Evolutionary conservation across 768 basidiomycete genomes (phyloP), one percentile per base, ranked within the genome.

Genomic region (Kwoniella bestiolae): DNA sequence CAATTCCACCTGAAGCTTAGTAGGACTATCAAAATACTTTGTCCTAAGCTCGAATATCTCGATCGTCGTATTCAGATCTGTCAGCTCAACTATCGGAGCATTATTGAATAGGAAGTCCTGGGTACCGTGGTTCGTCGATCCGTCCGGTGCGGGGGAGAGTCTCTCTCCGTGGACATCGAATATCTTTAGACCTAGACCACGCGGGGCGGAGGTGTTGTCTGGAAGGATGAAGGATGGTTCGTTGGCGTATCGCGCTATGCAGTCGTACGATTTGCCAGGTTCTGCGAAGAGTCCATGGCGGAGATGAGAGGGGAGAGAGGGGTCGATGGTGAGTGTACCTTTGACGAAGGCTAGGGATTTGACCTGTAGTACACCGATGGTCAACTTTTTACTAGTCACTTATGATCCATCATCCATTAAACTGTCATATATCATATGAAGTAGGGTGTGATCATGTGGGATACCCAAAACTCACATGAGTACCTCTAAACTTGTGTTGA

Each of bases 71-170:
- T 71, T 63, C 26, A 71, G 21, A 63, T 70, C 69, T 4, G 65
- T 66, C 18, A 70, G 41, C 52, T 71, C 70, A 2, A 71, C 63
- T 25, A 68, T 65, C 2, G 70, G 70, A 14, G 70, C 70, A 55
- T 71, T 71, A 53, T 71, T 71, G 23, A 71, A 61, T 26, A 71
- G 46, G 49, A 71, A 63, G 49, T 71, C 70, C 29, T 71, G 70
- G 1, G 66, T 66, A 3, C 63, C 63, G 18, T 47, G 41, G 11
- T 46, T 38, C 4, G 41, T 44, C 7, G 55, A 46, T 26, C 63
- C 63, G 41, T 61, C 67, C 31, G 64, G 66, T 5, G 63, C 49
- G 1, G 63, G 63, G n/a, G 63, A 64, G 5, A 71, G 53, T n/a
- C 67, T 47, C 0, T 53, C 53, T 2, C 70, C 70, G 8, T 60